Conservation (phyloP, 345 rosid genomes). For the Mallotus nudiflorus region DNA sequence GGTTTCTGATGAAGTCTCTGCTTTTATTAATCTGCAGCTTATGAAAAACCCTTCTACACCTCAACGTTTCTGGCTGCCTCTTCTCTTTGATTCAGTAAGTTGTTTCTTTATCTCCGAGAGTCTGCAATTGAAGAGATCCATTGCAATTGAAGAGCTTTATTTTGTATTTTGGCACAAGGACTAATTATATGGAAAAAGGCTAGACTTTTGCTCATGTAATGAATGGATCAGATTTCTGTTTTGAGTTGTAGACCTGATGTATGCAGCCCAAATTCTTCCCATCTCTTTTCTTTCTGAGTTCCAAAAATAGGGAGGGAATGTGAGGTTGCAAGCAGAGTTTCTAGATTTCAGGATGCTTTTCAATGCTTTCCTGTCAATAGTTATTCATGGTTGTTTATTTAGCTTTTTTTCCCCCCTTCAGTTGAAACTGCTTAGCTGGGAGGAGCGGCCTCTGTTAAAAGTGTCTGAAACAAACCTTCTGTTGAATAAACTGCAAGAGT, state of each 20-base stretch:
- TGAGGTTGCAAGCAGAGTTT: background rate
- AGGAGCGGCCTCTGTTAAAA: slow-evolving; percentile 59
- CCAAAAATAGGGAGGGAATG: background rate
- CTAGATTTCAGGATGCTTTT: background rate
- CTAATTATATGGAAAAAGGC: background rate
- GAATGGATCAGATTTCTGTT: background rate
- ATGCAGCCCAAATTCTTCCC: background rate
- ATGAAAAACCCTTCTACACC: slow-evolving; percentile 92
- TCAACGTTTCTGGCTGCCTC: slow-evolving; percentile 86
- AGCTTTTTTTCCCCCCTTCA: slow-evolving; percentile 21
- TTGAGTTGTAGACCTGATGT: background rate
- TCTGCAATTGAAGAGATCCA: no score
- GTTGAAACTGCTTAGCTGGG: slow-evolving; percentile 83
- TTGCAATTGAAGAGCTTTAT: background rate
- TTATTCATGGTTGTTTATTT: background rate
- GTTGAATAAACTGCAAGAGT: slow-evolving; percentile 80
- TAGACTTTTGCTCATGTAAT: background rate
- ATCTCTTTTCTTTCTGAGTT: background rate
- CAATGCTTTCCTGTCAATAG: background rate
- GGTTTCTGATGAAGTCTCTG: background rate
- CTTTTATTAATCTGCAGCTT: slow-evolving; percentile 57
- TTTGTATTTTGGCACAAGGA: background rate
- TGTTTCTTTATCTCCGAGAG: background rate
- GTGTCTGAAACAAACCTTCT: slow-evolving; percentile 67
- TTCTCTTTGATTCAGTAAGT: slow-evolving; percentile 84